phyloP scores from a whole-genome alignment of 495 filamentous ascomycete genomes.

The Ascobolus immersus region DNA sequence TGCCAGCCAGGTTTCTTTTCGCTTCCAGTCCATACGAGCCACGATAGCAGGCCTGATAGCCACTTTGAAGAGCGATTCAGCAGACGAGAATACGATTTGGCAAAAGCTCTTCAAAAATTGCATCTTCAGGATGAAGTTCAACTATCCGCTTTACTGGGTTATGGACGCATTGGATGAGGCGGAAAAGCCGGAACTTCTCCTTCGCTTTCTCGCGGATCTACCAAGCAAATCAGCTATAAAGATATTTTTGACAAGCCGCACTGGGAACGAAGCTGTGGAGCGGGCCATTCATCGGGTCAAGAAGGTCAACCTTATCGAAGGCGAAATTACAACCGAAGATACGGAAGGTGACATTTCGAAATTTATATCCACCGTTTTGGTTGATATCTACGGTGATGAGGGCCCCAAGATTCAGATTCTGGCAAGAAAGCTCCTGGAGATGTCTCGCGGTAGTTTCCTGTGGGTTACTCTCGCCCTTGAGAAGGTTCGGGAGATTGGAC shows the following conservation, averaged over 20 bases:
- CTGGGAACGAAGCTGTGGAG: slow-evolving; percentile 6
- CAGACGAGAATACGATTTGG: too few relatives aligned
- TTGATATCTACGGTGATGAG: too few relatives aligned
- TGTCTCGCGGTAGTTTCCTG: slow-evolving; percentile 13
- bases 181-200: slow-evolving; percentile 8
- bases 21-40: slow-evolving; percentile 9
- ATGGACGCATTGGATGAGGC: slow-evolving; percentile 20
- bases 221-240: slow-evolving; percentile 4
- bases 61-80: too few relatives aligned
- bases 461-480: slow-evolving; percentile 18
- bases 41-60: too few relatives aligned
- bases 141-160: slow-evolving; percentile 15
- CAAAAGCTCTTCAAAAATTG: slow-evolving; percentile 16
- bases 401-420: slow-evolving; percentile 7
- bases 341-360: slow-evolving; percentile 11
- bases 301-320: not conserved
- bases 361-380: slow-evolving; percentile 7
- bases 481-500: slow-evolving; percentile 14
- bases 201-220: slow-evolving; percentile 9
- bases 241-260: slow-evolving; percentile 7
- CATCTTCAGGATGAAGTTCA: slow-evolving; percentile 11
- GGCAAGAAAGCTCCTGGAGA: slow-evolving; percentile 5
- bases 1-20: slow-evolving; percentile 15
- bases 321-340: slow-evolving; percentile 6
- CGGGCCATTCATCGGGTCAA: slow-evolving; percentile 4